Evolutionary conservation across 345 rosid species (phyloP).

Genomic region (Odontarrhena argentea): DNA sequence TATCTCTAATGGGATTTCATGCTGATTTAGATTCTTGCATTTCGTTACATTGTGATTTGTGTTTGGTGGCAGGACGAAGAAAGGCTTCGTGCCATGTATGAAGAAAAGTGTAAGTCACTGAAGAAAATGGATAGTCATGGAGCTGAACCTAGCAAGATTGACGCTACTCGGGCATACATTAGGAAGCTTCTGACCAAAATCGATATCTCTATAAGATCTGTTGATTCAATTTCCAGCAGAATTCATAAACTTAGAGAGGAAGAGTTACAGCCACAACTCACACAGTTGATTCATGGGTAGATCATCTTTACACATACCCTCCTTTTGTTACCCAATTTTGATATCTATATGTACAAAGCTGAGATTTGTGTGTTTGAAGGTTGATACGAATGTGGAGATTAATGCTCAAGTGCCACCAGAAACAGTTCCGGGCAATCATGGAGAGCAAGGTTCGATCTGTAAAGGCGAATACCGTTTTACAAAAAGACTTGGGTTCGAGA

Average conservation of each 20-base stretch:
- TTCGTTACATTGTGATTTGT: constrained; percentile 22
- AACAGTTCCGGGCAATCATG: constrained; percentile 79
- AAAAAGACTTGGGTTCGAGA: constrained; percentile 61
- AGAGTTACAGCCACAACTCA: constrained; percentile 78
- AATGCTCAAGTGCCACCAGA: constrained; percentile 88
- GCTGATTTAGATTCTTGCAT: constrained; percentile 1
- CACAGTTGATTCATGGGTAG: constrained; percentile 72
- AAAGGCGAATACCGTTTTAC: constrained; percentile 56
- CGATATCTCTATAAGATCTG: constrained; percentile 61
- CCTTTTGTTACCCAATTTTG: not conserved
- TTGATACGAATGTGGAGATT: constrained; percentile 88
- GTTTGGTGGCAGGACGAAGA: constrained; percentile 73
- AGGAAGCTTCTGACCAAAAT: constrained; percentile 70
- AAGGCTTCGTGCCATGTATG: constrained; percentile 67
- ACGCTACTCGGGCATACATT: constrained; percentile 66
- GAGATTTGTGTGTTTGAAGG: constrained; percentile 45
- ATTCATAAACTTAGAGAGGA: constrained; percentile 85
- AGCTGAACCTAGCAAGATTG: constrained; percentile 77
- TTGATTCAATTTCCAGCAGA: constrained; percentile 70
- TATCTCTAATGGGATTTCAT: not conserved
- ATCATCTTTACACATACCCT: constrained; percentile 3
- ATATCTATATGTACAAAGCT: not conserved
- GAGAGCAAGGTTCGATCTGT: constrained; percentile 71
- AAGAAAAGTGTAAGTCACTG: constrained; percentile 67
- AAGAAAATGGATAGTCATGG: constrained; percentile 62